Evolutionary conservation across 176 grass and related monocot genomes (phyloP), one percentile per base, ranked within the genome.

Genomic region (Raddia distichophylla): DNA sequence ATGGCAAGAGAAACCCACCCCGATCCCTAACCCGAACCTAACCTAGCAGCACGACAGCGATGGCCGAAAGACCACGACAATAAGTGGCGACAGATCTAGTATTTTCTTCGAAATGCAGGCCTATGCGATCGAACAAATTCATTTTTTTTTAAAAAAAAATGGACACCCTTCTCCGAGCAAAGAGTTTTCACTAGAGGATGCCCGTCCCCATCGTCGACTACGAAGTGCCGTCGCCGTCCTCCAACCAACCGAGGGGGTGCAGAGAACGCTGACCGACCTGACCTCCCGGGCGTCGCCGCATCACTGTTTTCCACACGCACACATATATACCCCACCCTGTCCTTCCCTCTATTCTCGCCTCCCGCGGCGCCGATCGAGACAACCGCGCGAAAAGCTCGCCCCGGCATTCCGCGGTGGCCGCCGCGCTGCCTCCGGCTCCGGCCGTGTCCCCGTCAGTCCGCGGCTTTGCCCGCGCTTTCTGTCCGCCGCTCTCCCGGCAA

Each of bases 401-500:
- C 55, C 55, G 56, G 48, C 65, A 63, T 15, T 27, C 60, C 19
- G 32, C 64, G 0, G 50, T 35, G 37, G 16, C 63, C 5, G 55
- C 68, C 5, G 48, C 47, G 37, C 71, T 19, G 81, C 35, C 33
- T 32, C 70, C 56, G 32, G 79, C 50, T 1, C 0, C 27, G 27
- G 27, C n/a, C 78, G 0, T 32, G 59, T 51, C 32, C 0, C 47
- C 6, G 7, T 5, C 0, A 27, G 27, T 27, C 27, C 27, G 27
- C 27, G 60, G 47, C 68, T 80, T 80, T 11, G n/a, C 48, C 48
- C 18, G 18, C 59, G 16, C 22, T 67, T 80, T 58, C 50, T 58
- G 51, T 20, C 64, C 70, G 18, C 27, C 13, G 15, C 58, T 73
- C 33, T 34, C 80, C 56, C 79, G 13, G 13, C 48, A 14, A 8